Evolutionary conservation across 306 rosid species (phyloP), one percentile per base, ranked within the genome.

Genomic region (Luffa aegyptiaca): DNA sequence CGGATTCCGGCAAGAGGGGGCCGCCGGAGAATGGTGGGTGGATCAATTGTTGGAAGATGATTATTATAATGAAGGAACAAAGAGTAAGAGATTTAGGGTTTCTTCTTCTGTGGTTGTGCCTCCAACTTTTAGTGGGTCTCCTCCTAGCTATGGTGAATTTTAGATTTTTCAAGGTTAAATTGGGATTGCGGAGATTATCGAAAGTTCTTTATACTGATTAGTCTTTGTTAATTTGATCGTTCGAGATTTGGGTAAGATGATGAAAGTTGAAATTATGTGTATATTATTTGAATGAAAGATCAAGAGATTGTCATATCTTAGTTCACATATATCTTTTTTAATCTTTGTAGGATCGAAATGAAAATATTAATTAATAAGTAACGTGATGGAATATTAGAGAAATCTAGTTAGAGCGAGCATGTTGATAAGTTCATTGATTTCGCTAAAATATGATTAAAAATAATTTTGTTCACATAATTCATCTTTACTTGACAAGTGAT

Each of bases 81-180:
- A 90, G 80, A 88, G 94, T 79, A 92, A 94, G 86, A 88, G 98
- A 91, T 87, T 92, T 61, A 94, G 90, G 87, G 98, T 94, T 41
- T 89, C 94, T 83, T 94, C 98, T 79, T 90, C 98, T 42, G 92
- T 94, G n/a, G 83, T 90, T 70, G 98, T 94, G 36, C 98, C 98
- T 44, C 89, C 98, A 59, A 90, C 94, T 80, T 92, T 94, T 75
- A 85, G 84, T 84, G 88, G 71, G 20, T 90, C 89, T 39, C 84
- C 83, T 8, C 84, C 83, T 8, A 83, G 56, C 70, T 52, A 85
- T 78, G 84, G 51, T 73, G 62, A 73, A 73, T 46, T 8, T 4
- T 70, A 44, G 14, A 37, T 8, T 42, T 12, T 35, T 14, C 10
- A 18, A 68, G 18, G 3, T 39, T 42, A n/a, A 68, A 18, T 42